These are phyloP conservation scores for Stereocaulon alpinum DNA, from an alignment of 495 filamentous ascomycete genomes.

Conservation along the genomic window DNA sequence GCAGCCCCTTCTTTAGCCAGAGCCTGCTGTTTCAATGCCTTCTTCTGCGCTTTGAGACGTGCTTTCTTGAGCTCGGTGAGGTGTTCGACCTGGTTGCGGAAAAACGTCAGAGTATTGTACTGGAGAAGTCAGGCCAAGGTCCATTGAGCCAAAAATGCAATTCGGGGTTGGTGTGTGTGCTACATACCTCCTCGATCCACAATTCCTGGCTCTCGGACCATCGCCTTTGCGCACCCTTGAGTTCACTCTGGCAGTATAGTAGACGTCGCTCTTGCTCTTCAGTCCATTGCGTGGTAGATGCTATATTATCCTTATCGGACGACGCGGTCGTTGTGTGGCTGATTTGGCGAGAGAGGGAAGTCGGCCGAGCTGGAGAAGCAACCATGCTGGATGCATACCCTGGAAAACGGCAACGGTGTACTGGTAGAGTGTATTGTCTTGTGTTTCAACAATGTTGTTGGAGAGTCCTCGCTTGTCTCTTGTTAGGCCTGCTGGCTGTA, in stretches of 20 bases:
- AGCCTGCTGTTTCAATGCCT: neutral
- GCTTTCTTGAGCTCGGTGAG: constrained; percentile 12
- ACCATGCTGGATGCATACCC: constrained; percentile 12
- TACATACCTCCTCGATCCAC: constrained; percentile 22
- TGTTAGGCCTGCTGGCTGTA: neutral
- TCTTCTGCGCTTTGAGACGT: constrained; percentile 10
- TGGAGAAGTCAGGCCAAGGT: neutral
- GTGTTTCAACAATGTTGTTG: too few species aligned
- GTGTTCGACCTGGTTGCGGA: constrained; percentile 13
- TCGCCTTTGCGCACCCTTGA: constrained; percentile 15
- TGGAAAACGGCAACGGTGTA: neutral
- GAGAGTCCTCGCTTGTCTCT: neutral
- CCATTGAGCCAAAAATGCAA: too few species aligned
- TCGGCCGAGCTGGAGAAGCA: neutral
- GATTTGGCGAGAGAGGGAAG: neutral
- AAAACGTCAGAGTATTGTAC: neutral
- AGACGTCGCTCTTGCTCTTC: constrained; percentile 13
- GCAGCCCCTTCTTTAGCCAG: neutral
- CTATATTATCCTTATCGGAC: neutral
- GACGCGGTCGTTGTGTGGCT: neutral
- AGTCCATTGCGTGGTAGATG: constrained; percentile 8
- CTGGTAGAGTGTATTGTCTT: neutral
- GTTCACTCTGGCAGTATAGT: constrained; percentile 11
- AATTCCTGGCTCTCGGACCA: constrained; percentile 21
- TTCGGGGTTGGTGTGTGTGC: neutral